Base-by-base conservation (phyloP, 129 eudicot species). In the Chrysanthemum makinoi region DNA sequence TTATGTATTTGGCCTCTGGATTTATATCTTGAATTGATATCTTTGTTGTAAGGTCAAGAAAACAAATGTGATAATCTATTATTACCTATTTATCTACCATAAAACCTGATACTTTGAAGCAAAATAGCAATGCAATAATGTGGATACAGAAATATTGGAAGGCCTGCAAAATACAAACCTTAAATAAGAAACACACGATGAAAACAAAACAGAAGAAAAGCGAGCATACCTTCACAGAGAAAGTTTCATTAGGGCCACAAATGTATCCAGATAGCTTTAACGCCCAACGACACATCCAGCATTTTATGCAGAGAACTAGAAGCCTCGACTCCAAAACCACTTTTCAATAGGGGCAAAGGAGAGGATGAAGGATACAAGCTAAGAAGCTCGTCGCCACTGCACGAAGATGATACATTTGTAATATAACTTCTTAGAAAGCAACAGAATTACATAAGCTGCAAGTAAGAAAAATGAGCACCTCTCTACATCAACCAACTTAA, bases 71-170 rank as follows among this genome's bases (percentile, higher is more conserved):
- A 18, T 66, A 22, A 19, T 19, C 50, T 33, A 33, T 63, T 47
- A 55, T 13, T 22, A 57, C 57, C 30, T 53, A 61, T 22, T 58
- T 54, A 50, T 53, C 65, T 51, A 33, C 72, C 69, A 44, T 74
- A 58, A 33, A 60, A 66, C 58, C 57, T n/a, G 16, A 30, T 62
- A 72, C 50, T 39, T 14, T 65, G 68, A 30, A 66, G 47, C 44
- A 66, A 48, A 20, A 18, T 22, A 44, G 51, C 72, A 52, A 62
- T 16, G 63, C 56, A 61, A 73, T 70, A 35, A 70, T 51, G 62
- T 35, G 98, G 99, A 90, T 95, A 95, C 99, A 90, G 63, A 87
- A 78, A 86, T 88, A 90, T 73, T 95, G 99, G 54, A 95, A 46
- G 62, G 83, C 99, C 98, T 94, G 98, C 90, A 83, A 64, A 77